Conservation (phyloP, 2,329 filamentous ascomycete genomes). For the Colletotrichum euphorbiae region DNA sequence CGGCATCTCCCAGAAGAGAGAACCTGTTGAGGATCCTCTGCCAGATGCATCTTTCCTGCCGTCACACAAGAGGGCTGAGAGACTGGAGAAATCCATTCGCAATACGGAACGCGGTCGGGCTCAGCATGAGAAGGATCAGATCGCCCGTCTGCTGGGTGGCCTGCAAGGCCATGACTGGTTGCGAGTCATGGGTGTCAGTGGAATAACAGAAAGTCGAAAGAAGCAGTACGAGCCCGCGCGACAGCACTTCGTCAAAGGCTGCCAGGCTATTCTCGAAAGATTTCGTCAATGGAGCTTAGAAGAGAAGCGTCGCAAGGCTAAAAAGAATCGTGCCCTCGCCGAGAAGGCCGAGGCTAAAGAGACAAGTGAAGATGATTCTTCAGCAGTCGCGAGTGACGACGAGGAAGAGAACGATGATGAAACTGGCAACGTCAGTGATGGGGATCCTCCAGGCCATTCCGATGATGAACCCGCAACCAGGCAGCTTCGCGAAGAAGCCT, state of each 20-base stretch:
- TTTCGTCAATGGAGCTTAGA: slow-evolving; percentile 90
- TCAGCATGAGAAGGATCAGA: slow-evolving; percentile 75
- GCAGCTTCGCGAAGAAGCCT: slow-evolving; percentile 80
- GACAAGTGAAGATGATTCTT: slow-evolving; percentile 34
- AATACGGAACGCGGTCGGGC: slow-evolving; percentile 74
- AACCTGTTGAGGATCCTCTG: slow-evolving; percentile 64
- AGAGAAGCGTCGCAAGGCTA: slow-evolving; percentile 84
- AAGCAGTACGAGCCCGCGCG: slow-evolving; percentile 89
- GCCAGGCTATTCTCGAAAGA: slow-evolving; percentile 84
- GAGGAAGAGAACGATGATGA: slow-evolving; percentile 48
- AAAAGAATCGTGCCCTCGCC: slow-evolving; percentile 74
- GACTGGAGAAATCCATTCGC: slow-evolving; percentile 70
- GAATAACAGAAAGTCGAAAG: slow-evolving; percentile 85
- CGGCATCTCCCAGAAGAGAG: slow-evolving; percentile 57
- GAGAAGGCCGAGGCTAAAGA: slow-evolving; percentile 57
- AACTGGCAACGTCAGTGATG: slow-evolving; percentile 43
- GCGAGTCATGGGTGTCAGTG: slow-evolving; percentile 88
- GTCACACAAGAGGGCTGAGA: slow-evolving; percentile 69
- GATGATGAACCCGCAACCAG: slow-evolving; percentile 79
- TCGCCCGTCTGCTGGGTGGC: slow-evolving; percentile 78
- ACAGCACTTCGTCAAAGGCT: slow-evolving; percentile 85
- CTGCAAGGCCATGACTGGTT: slow-evolving; percentile 94
- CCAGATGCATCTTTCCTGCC: slow-evolving; percentile 66
- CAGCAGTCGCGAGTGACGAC: slow-evolving; percentile 46
- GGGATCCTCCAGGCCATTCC: slow-evolving; percentile 65